phyloP scores from a whole-genome alignment of 257 asterid species.

The Solanum tacnaense region DNA sequence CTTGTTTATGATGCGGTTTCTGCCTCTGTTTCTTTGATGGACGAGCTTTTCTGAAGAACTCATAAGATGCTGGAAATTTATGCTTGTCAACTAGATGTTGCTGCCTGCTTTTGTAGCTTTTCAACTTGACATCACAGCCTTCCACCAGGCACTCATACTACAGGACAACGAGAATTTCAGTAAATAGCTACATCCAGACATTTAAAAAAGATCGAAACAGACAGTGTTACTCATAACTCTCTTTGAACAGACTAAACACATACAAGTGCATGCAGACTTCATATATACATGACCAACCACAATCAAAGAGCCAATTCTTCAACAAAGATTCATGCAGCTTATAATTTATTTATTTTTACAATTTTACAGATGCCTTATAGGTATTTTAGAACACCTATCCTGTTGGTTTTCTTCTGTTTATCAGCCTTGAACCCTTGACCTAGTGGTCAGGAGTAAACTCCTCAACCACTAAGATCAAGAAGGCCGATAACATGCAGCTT shows the following conservation, averaged over 20 bases:
- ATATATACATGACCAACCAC: background rate
- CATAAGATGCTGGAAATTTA: slow-evolving; percentile 69
- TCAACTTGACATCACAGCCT: slow-evolving; percentile 77
- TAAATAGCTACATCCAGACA: background rate
- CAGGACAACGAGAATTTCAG: background rate
- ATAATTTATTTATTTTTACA: background rate
- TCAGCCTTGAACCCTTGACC: background rate
- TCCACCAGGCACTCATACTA: slow-evolving; percentile 96
- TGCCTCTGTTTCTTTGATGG: slow-evolving; percentile 86
- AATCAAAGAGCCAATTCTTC: background rate
- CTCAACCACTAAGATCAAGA: background rate
- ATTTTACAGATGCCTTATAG: background rate
- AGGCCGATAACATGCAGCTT: background rate
- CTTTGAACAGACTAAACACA: background rate
- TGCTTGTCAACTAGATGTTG: slow-evolving; percentile 90
- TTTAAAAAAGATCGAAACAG: background rate
- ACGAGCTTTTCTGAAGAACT: slow-evolving; percentile 69
- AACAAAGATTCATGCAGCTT: background rate
- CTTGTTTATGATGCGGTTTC: slow-evolving; percentile 31
- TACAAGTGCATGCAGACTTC: background rate
- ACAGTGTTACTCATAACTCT: background rate
- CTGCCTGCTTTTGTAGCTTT: slow-evolving; percentile 80
- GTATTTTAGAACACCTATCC: background rate
- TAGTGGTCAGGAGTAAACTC: background rate
- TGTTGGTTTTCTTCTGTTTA: background rate